Evolutionary conservation across 495 filamentous ascomycete genomes (phyloP).

Genomic region (Hypoxylon lenormandii): DNA sequence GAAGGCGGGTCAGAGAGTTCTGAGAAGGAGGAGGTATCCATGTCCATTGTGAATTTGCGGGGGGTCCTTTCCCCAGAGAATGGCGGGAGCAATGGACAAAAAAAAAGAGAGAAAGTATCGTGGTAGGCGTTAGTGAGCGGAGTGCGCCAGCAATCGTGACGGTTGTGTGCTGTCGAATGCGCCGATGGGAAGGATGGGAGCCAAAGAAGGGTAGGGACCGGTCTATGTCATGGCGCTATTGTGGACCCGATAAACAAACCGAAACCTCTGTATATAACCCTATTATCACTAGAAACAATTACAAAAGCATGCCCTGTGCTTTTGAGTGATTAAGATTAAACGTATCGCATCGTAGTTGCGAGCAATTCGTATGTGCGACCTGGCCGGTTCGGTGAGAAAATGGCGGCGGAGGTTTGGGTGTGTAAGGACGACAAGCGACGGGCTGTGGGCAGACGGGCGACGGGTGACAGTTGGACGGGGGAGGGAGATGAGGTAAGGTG

Average conservation of each 20-base stretch:
- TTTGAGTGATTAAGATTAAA: conserved; percentile 18
- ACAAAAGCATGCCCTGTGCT: conserved; percentile 10
- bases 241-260: conserved; percentile 25
- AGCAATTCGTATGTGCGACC: conserved; percentile 37
- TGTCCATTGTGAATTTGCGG: conserved; percentile 35
- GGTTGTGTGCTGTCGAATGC: conserved; percentile 9
- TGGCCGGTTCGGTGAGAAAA: conserved; percentile 23
- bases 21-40: conserved; percentile 43
- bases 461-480: background rate
- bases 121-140: background rate
- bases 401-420: conserved; percentile 25
- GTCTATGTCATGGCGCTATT: conserved; percentile 36
- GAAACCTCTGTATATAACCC: conserved; percentile 16
- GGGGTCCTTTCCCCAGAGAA: conserved; percentile 6
- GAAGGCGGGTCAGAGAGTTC: conserved; percentile 49
- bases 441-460: too few relatives aligned
- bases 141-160: conserved; percentile 8
- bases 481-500: conserved; percentile 34
- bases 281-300: conserved; percentile 5
- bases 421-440: background rate
- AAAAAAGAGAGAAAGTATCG: conserved; percentile 22
- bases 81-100: background rate
- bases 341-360: conserved; percentile 14
- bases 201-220: background rate
- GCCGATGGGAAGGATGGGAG: conserved; percentile 14